Base-by-base conservation (phyloP, 2,329 filamentous ascomycete species). In the Pyrenophora seminiperda region DNA sequence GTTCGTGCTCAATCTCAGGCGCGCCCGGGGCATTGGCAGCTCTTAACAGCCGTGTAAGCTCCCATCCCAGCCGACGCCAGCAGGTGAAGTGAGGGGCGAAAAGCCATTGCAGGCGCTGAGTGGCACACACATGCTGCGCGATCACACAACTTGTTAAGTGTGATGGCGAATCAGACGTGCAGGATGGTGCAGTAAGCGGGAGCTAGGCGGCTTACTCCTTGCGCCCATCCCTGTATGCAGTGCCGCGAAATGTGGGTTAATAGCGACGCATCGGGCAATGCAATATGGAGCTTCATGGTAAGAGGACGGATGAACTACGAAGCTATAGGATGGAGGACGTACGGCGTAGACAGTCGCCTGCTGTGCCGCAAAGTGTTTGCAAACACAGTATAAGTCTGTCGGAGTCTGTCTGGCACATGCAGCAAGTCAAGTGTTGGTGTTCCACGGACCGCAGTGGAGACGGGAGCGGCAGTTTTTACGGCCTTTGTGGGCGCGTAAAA, bases 101-200 rank as follows among this genome's bases (percentile, higher is more conserved):
- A 60, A 29, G 53, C 56, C 47, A 56, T 62, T 57, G 60, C 57
- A 63, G 63, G 38, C 64, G 65, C 65, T 67, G 65, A 70, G 56
- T 69, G 66, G 65, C 59, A 62, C 59, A 58, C 53, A 52, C 54
- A 59, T 56, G 47, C 56, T 54, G 62, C 52, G 52, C 60, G 46
- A 66, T 70, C 67, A 69, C 66, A 64, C 54, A 53, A 58, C 54
- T 47, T 54, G 58, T 58, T 49, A 43, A 49, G 54, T 55, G 53
- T 60, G 54, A 51, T 34, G 32, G 53, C 64, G 61, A 66, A 67
- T 67, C 58, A 62, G 27, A 43, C 29, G 34, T 50, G 47, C 50
- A 56, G 44, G 18, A 11, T 11, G 39, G 38, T 31, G 22, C 27
- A 22, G 47, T 15, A 22, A 2, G 41, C 58, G 58, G 58, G 53